These are phyloP conservation scores for Lachnellula willkommii DNA, from an alignment of 2,329 filamentous ascomycete species.

Conservation along the genomic window DNA sequence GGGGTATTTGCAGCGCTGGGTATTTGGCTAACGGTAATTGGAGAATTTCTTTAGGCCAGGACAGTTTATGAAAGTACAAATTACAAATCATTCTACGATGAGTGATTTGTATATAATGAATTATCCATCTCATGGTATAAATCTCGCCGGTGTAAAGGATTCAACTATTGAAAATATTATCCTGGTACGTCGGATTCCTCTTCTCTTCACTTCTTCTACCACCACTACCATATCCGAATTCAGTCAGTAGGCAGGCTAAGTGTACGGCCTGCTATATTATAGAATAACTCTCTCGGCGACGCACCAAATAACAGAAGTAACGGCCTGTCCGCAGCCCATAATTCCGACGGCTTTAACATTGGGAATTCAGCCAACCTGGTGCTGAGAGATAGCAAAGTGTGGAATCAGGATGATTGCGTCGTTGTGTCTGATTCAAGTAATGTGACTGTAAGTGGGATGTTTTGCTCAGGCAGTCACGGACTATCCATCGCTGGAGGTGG, in stretches of 20 bases:
- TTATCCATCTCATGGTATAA: conserved; percentile 37
- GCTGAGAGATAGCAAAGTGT: conserved; percentile 27
- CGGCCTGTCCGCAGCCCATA: conserved; percentile 34
- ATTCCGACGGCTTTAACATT: conserved; percentile 35
- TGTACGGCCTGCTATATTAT: no score
- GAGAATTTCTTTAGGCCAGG: conserved; percentile 32
- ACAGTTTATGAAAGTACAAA: conserved; percentile 37
- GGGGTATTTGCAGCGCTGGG: no score
- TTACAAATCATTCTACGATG: conserved; percentile 36
- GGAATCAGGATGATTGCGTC: conserved; percentile 33
- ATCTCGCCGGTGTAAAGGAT: conserved; percentile 32
- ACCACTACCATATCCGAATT: no score
- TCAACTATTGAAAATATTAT: conserved; percentile 34
- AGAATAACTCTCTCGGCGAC: conserved; percentile 36
- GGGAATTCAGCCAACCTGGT: conserved; percentile 27
- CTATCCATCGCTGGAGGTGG: conserved; percentile 10
- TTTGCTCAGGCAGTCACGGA: conserved; percentile 10
- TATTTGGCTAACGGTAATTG: neutral
- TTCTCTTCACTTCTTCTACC: no score
- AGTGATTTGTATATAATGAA: conserved; percentile 37
- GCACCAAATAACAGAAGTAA: conserved; percentile 31
- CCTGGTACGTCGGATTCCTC: conserved; percentile 9
- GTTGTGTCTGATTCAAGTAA: conserved; percentile 18
- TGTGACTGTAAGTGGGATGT: conserved; percentile 6
- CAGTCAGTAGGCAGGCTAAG: no score